Conservation (phyloP, 176 grass and related monocot species). For the Panicum miliaceum region DNA sequence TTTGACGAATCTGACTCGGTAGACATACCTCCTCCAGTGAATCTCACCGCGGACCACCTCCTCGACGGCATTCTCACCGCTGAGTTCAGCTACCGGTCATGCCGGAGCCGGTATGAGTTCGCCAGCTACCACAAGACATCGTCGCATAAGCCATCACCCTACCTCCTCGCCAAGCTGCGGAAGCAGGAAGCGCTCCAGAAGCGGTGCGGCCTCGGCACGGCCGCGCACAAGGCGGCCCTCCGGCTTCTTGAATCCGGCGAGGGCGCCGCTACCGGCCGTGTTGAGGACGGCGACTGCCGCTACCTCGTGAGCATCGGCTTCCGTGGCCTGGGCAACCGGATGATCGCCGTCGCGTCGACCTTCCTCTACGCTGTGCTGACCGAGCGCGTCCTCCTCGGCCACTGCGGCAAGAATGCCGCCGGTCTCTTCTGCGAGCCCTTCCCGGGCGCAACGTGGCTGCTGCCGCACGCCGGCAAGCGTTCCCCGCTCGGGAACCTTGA, state of each 20-base stretch:
- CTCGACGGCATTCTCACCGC: conserved; percentile 59
- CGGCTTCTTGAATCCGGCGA: conserved; percentile 44
- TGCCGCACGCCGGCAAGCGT: conserved; percentile 26
- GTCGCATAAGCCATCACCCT: conserved; percentile 40
- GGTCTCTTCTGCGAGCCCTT: conserved; percentile 80
- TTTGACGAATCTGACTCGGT: background rate
- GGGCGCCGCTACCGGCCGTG: background rate
- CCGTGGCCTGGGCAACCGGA: conserved; percentile 74
- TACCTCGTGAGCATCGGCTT: conserved; percentile 69
- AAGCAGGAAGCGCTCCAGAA: conserved; percentile 67
- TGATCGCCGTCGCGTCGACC: conserved; percentile 57
- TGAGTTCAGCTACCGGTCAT: conserved; percentile 44
- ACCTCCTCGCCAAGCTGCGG: conserved; percentile 63
- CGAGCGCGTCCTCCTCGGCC: conserved; percentile 58
- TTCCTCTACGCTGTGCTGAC: conserved; percentile 73
- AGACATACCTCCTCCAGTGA: background rate
- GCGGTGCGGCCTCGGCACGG: conserved; percentile 70
- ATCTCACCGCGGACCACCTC: conserved; percentile 47
- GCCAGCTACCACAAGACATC: conserved; percentile 45
- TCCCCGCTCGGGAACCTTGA: conserved; percentile 40
- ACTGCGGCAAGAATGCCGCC: conserved; percentile 38
- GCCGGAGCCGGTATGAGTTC: conserved; percentile 65
- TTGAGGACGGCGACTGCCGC: conserved; percentile 41
- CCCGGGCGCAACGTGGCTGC: conserved; percentile 68
- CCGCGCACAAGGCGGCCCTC: conserved; percentile 42